Percentiles rank a stretch among this genome's conserved stretches.
phyloP scores from a whole-genome alignment of 495 filamentous ascomycete species.

The Corynascus novoguineensis region DNA sequence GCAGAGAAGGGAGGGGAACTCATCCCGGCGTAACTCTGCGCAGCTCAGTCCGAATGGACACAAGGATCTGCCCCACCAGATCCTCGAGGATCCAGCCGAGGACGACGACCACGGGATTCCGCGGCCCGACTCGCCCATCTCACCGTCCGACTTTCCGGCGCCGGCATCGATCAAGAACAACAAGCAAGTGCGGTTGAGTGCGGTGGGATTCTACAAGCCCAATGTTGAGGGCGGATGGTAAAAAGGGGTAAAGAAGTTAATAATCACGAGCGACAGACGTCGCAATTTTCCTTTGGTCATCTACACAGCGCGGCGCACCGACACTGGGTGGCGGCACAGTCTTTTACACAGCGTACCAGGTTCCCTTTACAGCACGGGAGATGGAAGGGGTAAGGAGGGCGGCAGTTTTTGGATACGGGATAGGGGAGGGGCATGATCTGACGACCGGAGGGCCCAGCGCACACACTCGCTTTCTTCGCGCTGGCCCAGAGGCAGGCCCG shows the following conservation, averaged over 20 bases:
- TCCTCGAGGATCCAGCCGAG: conserved; percentile 24
- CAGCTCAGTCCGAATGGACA: conserved; percentile 12
- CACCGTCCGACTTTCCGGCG: conserved; percentile 27
- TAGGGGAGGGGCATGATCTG: conserved; percentile 7
- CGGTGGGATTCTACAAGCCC: conserved; percentile 35
- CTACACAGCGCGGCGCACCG: conserved; percentile 7
- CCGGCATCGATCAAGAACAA: conserved; percentile 36
- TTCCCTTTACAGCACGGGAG: neutral
- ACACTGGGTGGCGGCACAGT: neutral
- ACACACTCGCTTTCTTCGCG: conserved; percentile 7
- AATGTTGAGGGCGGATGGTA: conserved; percentile 38
- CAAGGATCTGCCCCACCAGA: conserved; percentile 16
- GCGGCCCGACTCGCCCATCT: conserved; percentile 36
- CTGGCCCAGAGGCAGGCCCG: conserved; percentile 7
- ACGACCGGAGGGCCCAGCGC: conserved; percentile 6
- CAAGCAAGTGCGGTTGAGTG: conserved; percentile 43
- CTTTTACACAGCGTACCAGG: neutral
- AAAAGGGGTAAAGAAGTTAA: conserved; percentile 35
- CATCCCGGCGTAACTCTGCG: conserved; percentile 8
- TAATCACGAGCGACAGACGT: conserved; percentile 5
- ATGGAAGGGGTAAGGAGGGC: neutral
- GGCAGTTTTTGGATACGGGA: conserved; percentile 3
- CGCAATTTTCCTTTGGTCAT: conserved; percentile 7
- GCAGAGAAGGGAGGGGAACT: conserved; percentile 9
- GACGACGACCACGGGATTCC: conserved; percentile 25